phyloP scores from a whole-genome alignment of 306 rosid genomes.

The Medicago arabica region DNA sequence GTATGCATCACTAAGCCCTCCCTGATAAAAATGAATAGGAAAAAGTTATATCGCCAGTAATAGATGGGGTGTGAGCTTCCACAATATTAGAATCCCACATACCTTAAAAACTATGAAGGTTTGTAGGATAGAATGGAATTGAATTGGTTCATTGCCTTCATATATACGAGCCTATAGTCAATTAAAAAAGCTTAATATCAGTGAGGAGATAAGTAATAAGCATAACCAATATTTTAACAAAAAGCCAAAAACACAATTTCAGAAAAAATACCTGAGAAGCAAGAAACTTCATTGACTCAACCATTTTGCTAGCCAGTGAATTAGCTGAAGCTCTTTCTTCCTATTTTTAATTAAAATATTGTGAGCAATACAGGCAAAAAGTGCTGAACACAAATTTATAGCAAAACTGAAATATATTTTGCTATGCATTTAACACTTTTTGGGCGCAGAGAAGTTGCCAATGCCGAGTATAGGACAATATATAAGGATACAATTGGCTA shows the following conservation, averaged over 20 bases:
- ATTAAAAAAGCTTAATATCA: conserved; percentile 42
- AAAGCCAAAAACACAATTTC: conserved; percentile 28
- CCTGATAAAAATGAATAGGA: conserved; percentile 55
- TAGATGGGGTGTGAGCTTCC: conserved; percentile 18
- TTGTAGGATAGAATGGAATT: conserved; percentile 86
- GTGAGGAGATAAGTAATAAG: conserved; percentile 37
- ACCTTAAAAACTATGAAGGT: conserved; percentile 84
- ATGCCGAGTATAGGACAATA: conserved; percentile 22
- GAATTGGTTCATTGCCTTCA: conserved; percentile 88
- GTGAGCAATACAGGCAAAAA: conserved; percentile 39
- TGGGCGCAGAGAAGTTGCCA: conserved; percentile 30
- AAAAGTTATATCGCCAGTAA: conserved; percentile 40
- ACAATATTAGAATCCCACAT: conserved; percentile 44
- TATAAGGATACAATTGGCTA: conserved; percentile 14
- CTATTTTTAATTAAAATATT: conserved; percentile 55
- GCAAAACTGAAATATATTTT: conserved; percentile 11
- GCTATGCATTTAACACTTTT: conserved; percentile 26
- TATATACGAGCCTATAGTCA: conserved; percentile 79
- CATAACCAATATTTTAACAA: conserved; percentile 20
- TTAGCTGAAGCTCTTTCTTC: conserved; percentile 84
- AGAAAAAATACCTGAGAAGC: conserved; percentile 73
- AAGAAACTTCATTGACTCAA: conserved; percentile 85
- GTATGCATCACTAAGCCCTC: conserved; percentile 91
- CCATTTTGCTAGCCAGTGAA: conserved; percentile 81
- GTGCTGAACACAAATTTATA: conserved; percentile 31